Evolutionary conservation across 2,329 filamentous ascomycete species (phyloP), one percentile per base, ranked within the genome.

Genomic region (Shiraia sp.): DNA sequence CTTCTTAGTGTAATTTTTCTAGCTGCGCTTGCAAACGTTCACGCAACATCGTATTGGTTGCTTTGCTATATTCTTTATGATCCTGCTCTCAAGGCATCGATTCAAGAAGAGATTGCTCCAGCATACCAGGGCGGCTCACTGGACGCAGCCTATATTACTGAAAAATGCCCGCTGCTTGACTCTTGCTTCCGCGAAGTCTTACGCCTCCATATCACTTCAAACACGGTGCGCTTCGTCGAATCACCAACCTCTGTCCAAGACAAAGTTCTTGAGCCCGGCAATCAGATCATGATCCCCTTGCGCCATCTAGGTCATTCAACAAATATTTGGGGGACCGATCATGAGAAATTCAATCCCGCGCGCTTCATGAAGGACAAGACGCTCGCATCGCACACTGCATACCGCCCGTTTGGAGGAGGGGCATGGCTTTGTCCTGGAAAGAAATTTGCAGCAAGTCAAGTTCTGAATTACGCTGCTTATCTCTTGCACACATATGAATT

Each of bases 181-280:
- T 31, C 28, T 16, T 31, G 28, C 28, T 31, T 31, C 28, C 28
- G 28, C 28, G 28, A 31, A 31, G 28, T 31, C 28, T 31, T 31
- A 13, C 13, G 28, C 4, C 28, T 31, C 4, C 28, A 31, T 31
- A 31, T 31, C 16, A 15, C 28, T 16, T 31, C 28, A 31, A 31
- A 31, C 28, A 31, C 28, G 14, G 28, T 31, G 28, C 28, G 28
- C 13, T 31, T 31, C 15, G 28, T 31, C 13, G 28, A 31, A 16
- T 14, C 12, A 10, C 28, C 28, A 14, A 31, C 28, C 28, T 16
- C 9, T 31, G 13, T 31, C 28, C 13, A 31, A 13, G 28, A 31
- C 13, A 31, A 15, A 16, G 13, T 15, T 14, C 28, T 16, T 31
- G 13, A 15, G 13, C 28, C 28, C 8, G 28, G 12, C n/a, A 31